Evolutionary conservation across 2,329 filamentous ascomycete genomes (phyloP), one percentile per base, ranked within the genome.

Genomic region (Beauveria australis): DNA sequence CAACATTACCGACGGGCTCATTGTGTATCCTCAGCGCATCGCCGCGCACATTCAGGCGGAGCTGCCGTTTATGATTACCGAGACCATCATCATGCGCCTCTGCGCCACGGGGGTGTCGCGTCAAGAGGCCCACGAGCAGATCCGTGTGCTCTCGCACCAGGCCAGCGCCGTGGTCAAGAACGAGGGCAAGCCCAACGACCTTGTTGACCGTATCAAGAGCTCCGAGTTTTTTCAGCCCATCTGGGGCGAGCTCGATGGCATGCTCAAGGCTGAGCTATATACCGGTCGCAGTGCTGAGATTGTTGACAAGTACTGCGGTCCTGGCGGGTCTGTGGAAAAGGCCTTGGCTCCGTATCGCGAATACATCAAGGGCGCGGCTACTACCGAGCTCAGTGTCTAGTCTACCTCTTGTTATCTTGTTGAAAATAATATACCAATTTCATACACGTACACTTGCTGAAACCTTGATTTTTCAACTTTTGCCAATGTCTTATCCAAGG

Each of bases 111-210:
- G 89, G 37, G 81, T 79, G 30, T 89, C 84, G 10, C 79, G 91
- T 55, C 91, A 95, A 72, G 89, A 92, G 26, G 88, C 90, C 1
- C 92, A 96, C 74, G 92, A 96, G 76, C 78, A 93, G 73, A 92
- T 96, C 68, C 87, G 88, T 8, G 89, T 96, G 1, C 81, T 96
- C 49, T 89, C 83, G 2, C 88, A 92, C 75, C 79, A 95, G 75
- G 90, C 91, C 0, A 83, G 81, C 48, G 78, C 80, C 37, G 85
- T 88, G 46, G 78, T 81, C 33, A 79, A 81, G 71, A 67, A 76
- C 48, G 73, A 81, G 72, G 90, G 90, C 41, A 85, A 86, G 66
- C 77, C 83, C 59, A 96, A 96, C 69, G 91, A 96, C 71, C 79
- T 96, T 2, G 84, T 96, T 16, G 85, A 90, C 64, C 79, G 92